Evolutionary conservation across 352 stramenopile species (phyloP), one percentile per base, ranked within the genome.

Genomic region (Bremia lactucae): DNA sequence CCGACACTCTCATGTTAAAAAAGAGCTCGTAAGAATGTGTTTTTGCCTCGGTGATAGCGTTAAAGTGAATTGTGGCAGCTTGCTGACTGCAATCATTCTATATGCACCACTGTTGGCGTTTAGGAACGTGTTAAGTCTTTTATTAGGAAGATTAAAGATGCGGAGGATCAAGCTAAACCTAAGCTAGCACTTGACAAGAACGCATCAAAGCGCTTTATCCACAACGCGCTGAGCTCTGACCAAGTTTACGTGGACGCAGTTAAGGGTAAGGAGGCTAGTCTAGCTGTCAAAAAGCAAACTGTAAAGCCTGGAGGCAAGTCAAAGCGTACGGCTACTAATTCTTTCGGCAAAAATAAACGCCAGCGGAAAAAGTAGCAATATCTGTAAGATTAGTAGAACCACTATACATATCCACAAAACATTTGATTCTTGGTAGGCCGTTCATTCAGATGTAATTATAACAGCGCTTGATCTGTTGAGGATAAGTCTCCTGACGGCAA

Each of bases 391-490:
- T n/a, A n/a, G n/a, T n/a, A n/a, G n/a, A n/a, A n/a, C n/a, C n/a
- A n/a, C n/a, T n/a, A n/a, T n/a, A n/a, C n/a, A n/a, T n/a, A n/a
- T n/a, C n/a, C n/a, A n/a, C n/a, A n/a, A n/a, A n/a, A n/a, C n/a
- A n/a, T n/a, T n/a, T n/a, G n/a, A n/a, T n/a, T n/a, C n/a, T n/a
- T n/a, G n/a, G n/a, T n/a, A n/a, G n/a, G n/a, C 11, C 42, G 29
- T 11, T 25, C 8, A 10, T 9, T 83, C 66, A 95, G 31, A 59
- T 55, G 54, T 94, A 96, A 67, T 94, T 89, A 60, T 95, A 94
- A 47, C 94, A 54, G 46, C 83, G 94, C 51, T 89, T 92, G 61
- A 96, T 92, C 59, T 92, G 78, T 52, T 96, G 85, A 44, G 85
- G 83, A 19, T 87, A 65, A 11, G 73, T 69, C 36, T 87, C 74